Evolutionary conservation across 805 yeast species (phyloP).

Genomic region (Barnettozyma salicaria): DNA sequence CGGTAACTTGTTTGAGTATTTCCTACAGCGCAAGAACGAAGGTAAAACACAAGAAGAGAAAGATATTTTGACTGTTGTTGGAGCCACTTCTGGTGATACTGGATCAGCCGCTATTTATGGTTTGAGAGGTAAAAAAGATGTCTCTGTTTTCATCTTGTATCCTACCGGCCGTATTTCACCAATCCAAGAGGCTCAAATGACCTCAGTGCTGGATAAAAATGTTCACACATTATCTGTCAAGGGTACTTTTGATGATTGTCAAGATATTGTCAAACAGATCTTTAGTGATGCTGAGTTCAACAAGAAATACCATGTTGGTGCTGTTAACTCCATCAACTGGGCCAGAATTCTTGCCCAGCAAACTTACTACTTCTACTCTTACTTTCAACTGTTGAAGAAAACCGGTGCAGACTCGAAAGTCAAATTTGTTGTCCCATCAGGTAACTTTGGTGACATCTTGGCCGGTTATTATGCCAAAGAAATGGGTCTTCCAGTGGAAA

Average conservation of each 20-base stretch:
- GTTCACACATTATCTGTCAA: slow-evolving; percentile 93
- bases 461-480: slow-evolving; percentile 93
- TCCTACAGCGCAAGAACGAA: slow-evolving; percentile 68
- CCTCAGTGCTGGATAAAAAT: slow-evolving; percentile 86
- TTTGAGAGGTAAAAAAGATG: slow-evolving; percentile 92
- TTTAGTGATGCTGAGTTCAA: slow-evolving; percentile 89
- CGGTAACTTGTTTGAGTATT: slow-evolving; percentile 93
- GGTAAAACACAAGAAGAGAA: slow-evolving; percentile 49
- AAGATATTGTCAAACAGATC: slow-evolving; percentile 88
- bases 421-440: slow-evolving; percentile 92
- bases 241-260: slow-evolving; percentile 98
- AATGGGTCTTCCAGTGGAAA: slow-evolving; percentile 91
- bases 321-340: slow-evolving; percentile 98
- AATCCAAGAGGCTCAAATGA: slow-evolving; percentile 97
- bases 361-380: slow-evolving; percentile 92
- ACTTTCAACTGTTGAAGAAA: slow-evolving; percentile 58
- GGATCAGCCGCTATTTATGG: slow-evolving; percentile 99
- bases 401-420: slow-evolving; percentile 41
- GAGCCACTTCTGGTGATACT: slow-evolving; percentile 99
- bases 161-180: slow-evolving; percentile 98
- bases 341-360: slow-evolving; percentile 97
- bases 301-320: slow-evolving; percentile 87
- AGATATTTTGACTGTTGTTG: slow-evolving; percentile 89
- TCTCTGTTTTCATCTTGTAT: slow-evolving; percentile 91
- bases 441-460: slow-evolving; percentile 96